phyloP scores from a whole-genome alignment of 2,329 filamentous ascomycete genomes.

The Aplosporella prunicola region DNA sequence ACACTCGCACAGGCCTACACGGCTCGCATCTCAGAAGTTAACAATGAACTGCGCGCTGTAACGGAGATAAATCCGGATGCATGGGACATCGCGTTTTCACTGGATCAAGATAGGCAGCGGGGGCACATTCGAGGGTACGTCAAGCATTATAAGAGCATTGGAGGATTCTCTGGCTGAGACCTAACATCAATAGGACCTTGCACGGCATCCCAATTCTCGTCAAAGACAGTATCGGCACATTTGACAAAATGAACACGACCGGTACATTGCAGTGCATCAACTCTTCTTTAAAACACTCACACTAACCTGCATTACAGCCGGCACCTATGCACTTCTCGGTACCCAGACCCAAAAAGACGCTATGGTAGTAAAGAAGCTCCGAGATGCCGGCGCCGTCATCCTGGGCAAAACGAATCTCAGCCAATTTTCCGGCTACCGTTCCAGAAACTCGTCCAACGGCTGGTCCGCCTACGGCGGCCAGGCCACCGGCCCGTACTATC shows the following conservation, averaged over 20 bases:
- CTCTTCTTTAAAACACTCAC: no score
- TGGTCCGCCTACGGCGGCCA: slow-evolving; percentile 59
- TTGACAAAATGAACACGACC: slow-evolving; percentile 54
- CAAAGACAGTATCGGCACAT: slow-evolving; percentile 59
- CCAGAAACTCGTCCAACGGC: slow-evolving; percentile 48
- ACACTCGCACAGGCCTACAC: slow-evolving; percentile 36
- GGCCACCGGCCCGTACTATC: slow-evolving; percentile 51
- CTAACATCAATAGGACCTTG: slow-evolving; percentile 35
- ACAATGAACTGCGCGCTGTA: slow-evolving; percentile 42
- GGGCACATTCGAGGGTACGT: slow-evolving; percentile 38
- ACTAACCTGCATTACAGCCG: no score
- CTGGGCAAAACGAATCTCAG: slow-evolving; percentile 57
- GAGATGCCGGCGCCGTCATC: slow-evolving; percentile 52
- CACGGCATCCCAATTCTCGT: slow-evolving; percentile 58
- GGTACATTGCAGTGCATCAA: no score
- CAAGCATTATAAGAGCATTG: not conserved
- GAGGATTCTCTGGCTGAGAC: slow-evolving; percentile 3
- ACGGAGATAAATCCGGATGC: slow-evolving; percentile 50
- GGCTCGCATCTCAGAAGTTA: slow-evolving; percentile 43
- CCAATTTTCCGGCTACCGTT: slow-evolving; percentile 57
- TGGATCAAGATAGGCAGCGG: slow-evolving; percentile 40
- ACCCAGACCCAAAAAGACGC: slow-evolving; percentile 49
- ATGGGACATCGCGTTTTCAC: slow-evolving; percentile 36
- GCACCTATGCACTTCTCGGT: slow-evolving; percentile 54
- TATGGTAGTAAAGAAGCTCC: slow-evolving; percentile 50